These are phyloP conservation scores for Arthrinium phaeospermum DNA, from an alignment of 2,329 filamentous ascomycete species.

Conservation along the genomic window DNA sequence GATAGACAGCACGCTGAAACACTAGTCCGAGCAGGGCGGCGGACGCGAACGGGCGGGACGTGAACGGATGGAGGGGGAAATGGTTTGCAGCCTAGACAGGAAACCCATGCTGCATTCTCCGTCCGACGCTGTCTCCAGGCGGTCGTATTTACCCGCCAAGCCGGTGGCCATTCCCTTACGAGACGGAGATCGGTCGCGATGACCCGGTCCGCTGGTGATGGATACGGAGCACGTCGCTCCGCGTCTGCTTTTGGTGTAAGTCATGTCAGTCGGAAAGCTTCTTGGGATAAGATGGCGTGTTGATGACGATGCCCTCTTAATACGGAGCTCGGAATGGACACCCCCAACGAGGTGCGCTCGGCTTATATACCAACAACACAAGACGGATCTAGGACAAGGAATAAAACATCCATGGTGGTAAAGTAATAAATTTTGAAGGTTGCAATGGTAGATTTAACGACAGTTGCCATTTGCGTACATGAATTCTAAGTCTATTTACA, in stretches of 20 bases:
- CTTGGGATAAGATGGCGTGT: neutral
- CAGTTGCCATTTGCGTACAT: conserved; percentile 19
- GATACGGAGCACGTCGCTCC: conserved; percentile 4
- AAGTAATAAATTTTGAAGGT: neutral
- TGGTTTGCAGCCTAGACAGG: conserved; percentile 9
- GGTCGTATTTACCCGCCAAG: neutral
- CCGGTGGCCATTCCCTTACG: neutral
- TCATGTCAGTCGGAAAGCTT: neutral
- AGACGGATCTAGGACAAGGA: neutral
- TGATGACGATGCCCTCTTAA: neutral
- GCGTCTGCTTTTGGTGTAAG: neutral
- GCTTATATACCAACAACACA: neutral
- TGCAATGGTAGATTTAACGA: conserved; percentile 17
- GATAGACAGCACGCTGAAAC: neutral
- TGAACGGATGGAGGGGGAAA: neutral
- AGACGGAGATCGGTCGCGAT: neutral
- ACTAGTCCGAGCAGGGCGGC: conserved; percentile 1
- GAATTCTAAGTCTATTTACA: conserved; percentile 18
- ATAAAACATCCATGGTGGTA: neutral
- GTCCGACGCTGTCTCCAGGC: neutral
- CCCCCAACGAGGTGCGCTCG: neutral
- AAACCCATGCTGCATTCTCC: neutral
- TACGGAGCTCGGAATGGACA: neutral
- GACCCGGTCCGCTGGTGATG: conserved; percentile 5
- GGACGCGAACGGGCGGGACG: neutral